Evolutionary conservation across 768 basidiomycete species (phyloP), one percentile per base, ranked within the genome.

Genomic region (Russula dissimulans): DNA sequence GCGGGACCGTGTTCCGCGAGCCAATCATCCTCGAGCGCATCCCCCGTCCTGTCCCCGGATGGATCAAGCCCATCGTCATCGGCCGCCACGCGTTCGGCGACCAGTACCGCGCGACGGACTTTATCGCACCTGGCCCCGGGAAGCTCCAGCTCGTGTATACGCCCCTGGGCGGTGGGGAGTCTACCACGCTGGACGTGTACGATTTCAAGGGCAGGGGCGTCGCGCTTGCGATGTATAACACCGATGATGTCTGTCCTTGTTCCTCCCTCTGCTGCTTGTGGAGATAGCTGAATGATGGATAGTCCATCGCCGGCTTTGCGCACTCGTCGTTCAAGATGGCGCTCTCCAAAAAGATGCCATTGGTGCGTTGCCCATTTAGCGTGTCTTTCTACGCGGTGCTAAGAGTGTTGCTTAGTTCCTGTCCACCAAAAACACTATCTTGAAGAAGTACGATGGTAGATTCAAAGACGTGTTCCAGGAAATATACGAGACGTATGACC

Each of bases 391-490:
- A 9, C 5, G 26, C 22, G 6, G 18, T 26, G 8, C 44, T 41
- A 6, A 56, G 7, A 29, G n/a, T 32, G 31, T 14, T 55, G 38
- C 47, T 26, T 61, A 90, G 84, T 97, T 95, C 80, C 84, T 98
- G 89, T 94, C 91, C 11, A 98, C 95, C 44, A 97, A 99, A 78
- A 98, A 95, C 76, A 95, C 92, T 26, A 95, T 95, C 74, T 70
- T 95, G 70, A 95, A 99, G 78, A 94, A 87, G 71, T 99, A 99
- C 72, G 97, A 98, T 69, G 97, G 97, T 46, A 84, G 95, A 34
- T 99, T 98, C 84, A 99, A 99, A 79, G 97, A 99, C 69, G 94
- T 95, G 71, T 97, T 99, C 86, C 86, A 97, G 73, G 93, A 97
- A 69, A 86, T 97, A 68, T 99, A 92, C 72, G 91, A 95, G 7